Evolutionary conservation across 192 early-diverging fungal species (phyloP).

Genomic region (Endogone sp.): DNA sequence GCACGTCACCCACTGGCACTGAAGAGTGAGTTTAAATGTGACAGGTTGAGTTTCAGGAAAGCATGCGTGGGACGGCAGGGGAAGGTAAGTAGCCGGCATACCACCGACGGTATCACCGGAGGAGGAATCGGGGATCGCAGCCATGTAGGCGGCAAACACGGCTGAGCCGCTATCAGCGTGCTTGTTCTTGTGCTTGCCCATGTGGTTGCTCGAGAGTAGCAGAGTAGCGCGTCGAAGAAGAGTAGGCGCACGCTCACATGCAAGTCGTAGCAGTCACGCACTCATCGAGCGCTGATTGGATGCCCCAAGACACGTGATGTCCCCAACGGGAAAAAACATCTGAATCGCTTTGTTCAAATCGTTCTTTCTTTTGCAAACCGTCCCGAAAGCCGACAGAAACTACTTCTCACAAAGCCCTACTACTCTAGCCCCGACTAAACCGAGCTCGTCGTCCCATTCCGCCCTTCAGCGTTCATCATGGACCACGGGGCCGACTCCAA

Average conservation of each 20-base stretch:
- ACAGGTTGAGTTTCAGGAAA: neutral
- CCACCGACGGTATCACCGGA: neutral
- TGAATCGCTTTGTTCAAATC: too few relatives aligned
- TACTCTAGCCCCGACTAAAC: too few relatives aligned
- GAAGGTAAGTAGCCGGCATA: neutral
- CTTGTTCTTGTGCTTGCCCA: neutral
- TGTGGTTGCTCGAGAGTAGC: too few relatives aligned
- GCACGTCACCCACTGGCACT: neutral
- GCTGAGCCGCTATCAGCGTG: neutral
- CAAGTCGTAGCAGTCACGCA: too few relatives aligned
- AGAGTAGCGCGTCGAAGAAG: too few relatives aligned
- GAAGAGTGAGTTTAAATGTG: neutral
- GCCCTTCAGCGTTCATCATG: neutral
- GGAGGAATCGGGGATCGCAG: neutral
- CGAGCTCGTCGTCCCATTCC: too few relatives aligned
- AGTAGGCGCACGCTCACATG: too few relatives aligned
- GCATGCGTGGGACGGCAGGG: neutral
- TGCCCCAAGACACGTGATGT: too few relatives aligned
- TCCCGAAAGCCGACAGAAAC: neutral
- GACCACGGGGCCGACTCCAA: neutral
- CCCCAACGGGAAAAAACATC: too few relatives aligned
- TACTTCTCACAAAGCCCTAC: too few relatives aligned
- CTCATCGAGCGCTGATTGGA: too few relatives aligned
- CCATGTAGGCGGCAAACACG: neutral
- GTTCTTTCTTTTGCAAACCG: too few relatives aligned